Percentiles rank a stretch among this genome's conserved stretches.
phyloP scores from a whole-genome alignment of 148 eudicot genomes.

The Gaultheria prostrata region DNA sequence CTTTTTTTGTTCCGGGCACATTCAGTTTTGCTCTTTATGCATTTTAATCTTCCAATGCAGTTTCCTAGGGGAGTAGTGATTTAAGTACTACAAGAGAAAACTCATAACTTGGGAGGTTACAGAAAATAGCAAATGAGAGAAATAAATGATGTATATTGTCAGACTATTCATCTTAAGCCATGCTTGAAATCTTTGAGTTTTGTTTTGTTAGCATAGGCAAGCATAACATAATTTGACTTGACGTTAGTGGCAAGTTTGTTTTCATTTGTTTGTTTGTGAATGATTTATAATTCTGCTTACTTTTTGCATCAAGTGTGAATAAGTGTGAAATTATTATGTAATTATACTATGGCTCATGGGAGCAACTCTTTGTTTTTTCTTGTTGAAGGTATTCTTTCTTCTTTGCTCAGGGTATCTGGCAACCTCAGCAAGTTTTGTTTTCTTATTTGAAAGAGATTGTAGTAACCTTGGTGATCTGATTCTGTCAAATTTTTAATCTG shows the following conservation, averaged over 20 bases:
- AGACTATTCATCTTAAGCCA: neutral
- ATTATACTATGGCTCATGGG: neutral
- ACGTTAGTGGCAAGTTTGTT: neutral
- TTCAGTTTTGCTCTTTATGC: neutral
- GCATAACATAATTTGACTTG: neutral
- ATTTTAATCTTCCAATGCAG: slow-evolving; percentile 1
- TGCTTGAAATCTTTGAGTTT: neutral
- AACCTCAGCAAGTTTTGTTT: neutral
- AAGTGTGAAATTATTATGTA: neutral
- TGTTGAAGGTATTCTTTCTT: neutral
- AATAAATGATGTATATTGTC: neutral
- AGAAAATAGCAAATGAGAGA: neutral
- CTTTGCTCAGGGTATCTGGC: neutral
- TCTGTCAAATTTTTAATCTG: neutral
- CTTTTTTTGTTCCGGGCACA: neutral
- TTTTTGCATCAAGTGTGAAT: neutral
- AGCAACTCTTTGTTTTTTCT: neutral
- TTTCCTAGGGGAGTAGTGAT: slow-evolving; percentile 1
- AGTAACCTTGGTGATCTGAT: neutral
- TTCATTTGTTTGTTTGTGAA: neutral
- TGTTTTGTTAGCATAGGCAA: neutral
- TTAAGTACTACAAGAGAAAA: slow-evolving; percentile 2
- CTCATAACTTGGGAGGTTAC: neutral
- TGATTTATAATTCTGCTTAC: neutral
- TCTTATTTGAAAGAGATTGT: neutral